Evolutionary conservation across 2,329 filamentous ascomycete species (phyloP).

Genomic region (Sporothrix variecibatus): DNA sequence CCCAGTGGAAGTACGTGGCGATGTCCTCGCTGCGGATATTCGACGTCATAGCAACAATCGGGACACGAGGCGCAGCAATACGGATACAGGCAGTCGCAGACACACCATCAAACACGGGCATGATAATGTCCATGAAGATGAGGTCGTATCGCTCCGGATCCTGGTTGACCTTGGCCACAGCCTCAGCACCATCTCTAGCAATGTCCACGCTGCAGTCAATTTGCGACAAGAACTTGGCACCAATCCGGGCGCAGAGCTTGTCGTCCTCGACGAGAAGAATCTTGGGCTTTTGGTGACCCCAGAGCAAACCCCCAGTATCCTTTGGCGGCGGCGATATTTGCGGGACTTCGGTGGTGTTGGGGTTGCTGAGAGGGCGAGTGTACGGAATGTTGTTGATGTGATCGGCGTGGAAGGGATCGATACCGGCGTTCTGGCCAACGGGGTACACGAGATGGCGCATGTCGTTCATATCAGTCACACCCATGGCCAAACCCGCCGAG

Average conservation of each 20-base stretch:
- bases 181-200: conserved; percentile 83
- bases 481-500: conserved; percentile 37
- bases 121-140: conserved; percentile 92
- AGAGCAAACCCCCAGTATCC: conserved; percentile 49
- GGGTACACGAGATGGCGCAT: conserved; percentile 78
- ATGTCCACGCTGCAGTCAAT: conserved; percentile 69
- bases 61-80: conserved; percentile 77
- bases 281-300: conserved; percentile 67
- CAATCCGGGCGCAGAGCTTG: conserved; percentile 66
- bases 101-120: conserved; percentile 94
- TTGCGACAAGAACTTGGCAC: conserved; percentile 65
- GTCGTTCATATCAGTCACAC: conserved; percentile 58
- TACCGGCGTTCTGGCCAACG: conserved; percentile 85
- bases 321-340: conserved; percentile 42
- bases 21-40: conserved; percentile 97
- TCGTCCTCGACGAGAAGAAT: conserved; percentile 90
- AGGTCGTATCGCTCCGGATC: conserved; percentile 59
- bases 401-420: conserved; percentile 91
- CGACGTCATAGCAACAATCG: conserved; percentile 97
- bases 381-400: conserved; percentile 96
- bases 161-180: conserved; percentile 76
- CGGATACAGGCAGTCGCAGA: conserved; percentile 92
- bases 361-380: conserved; percentile 67
- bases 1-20: conserved; percentile 94
- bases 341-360: conserved; percentile 46